phyloP scores from a whole-genome alignment of 352 stramenopile species.

The Phytophthora palmivora region DNA sequence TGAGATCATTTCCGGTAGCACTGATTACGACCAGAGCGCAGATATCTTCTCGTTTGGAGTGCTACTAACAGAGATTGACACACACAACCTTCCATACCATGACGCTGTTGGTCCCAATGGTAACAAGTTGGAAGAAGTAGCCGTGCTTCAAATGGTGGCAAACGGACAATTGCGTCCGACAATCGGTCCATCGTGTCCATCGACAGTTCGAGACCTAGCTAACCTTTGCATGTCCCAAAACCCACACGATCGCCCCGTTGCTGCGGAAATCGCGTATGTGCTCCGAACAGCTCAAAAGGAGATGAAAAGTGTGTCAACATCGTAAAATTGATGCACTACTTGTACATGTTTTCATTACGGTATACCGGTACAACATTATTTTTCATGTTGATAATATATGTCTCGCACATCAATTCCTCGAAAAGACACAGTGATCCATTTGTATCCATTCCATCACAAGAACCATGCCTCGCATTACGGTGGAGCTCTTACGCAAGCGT shows the following conservation, averaged over 20 bases:
- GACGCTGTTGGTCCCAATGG: constrained; percentile 27
- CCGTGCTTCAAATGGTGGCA: constrained; percentile 46
- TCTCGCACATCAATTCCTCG: no score
- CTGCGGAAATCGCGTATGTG: constrained; percentile 45
- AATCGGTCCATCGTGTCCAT: constrained; percentile 32
- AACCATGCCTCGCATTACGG: constrained; percentile 83
- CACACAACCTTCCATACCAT: constrained; percentile 56
- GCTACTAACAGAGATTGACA: constrained; percentile 68
- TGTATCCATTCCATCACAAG: no score
- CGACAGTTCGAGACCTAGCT: constrained; percentile 40
- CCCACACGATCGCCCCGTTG: constrained; percentile 39
- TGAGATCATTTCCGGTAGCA: constrained; percentile 64
- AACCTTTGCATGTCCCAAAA: constrained; percentile 46
- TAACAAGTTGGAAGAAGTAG: constrained; percentile 43
- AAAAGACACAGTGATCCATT: no score
- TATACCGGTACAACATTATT: no score
- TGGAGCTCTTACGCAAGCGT: constrained; percentile 86
- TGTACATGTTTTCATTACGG: no score
- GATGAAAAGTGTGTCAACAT: constrained; percentile 8
- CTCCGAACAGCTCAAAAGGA: constrained; percentile 38
- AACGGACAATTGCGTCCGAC: constrained; percentile 36
- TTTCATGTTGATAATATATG: no score
- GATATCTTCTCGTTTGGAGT: constrained; percentile 71
- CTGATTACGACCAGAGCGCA: constrained; percentile 53
- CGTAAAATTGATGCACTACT: no score